Conservation (phyloP, 306 rosid genomes). For the Inga laurina region DNA sequence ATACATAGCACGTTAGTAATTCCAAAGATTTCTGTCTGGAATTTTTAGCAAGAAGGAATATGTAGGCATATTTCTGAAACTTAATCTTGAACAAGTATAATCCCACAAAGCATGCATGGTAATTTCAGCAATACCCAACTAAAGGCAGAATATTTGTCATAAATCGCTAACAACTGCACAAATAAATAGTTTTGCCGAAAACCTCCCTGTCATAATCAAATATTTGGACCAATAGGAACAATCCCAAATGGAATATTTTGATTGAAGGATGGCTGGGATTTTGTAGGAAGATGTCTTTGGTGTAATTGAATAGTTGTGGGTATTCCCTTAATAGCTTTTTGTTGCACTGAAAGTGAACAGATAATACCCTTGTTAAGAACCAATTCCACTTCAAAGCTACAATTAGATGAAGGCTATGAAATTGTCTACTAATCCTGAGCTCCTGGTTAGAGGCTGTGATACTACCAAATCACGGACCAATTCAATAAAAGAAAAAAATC, state of each 20-base stretch:
- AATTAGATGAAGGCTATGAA: neutral
- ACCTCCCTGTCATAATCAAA: slow-evolving; percentile 70
- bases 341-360: slow-evolving; percentile 95
- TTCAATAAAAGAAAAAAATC: neutral
- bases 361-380: neutral
- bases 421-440: neutral
- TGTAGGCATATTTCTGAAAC: neutral
- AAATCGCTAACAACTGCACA: slow-evolving; percentile 6
- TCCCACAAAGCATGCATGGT: neutral
- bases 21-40: too few relatives aligned
- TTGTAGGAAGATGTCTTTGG: too few relatives aligned
- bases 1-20: too few relatives aligned
- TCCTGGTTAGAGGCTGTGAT: neutral
- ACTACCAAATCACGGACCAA: neutral
- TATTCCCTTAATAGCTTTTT: slow-evolving; percentile 72
- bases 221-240: slow-evolving; percentile 69
- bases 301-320: too few relatives aligned
- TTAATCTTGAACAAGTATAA: slow-evolving; percentile 28
- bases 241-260: slow-evolving; percentile 80
- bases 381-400: neutral
- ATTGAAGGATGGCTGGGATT: too few relatives aligned
- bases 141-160: neutral
- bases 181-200: slow-evolving; percentile 43
- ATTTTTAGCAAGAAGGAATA: neutral
- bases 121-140: slow-evolving; percentile 22